Evolutionary conservation across 768 basidiomycete species (phyloP).

Genomic region (Amanita rubescens): DNA sequence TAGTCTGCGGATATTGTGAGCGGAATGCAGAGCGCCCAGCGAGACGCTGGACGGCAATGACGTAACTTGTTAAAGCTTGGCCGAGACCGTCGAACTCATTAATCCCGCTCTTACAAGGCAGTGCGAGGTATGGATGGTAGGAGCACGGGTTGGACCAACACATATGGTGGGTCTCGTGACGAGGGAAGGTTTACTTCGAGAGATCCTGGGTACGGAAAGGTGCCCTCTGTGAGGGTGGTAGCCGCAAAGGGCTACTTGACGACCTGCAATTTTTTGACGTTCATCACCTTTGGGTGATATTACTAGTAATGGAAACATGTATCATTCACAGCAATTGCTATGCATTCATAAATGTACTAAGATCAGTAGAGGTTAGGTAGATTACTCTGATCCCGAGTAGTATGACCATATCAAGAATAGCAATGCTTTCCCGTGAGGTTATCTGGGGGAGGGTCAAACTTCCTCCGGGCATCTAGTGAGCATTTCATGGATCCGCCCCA

Average conservation of each 20-base stretch:
- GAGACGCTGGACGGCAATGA: constrained; percentile 3
- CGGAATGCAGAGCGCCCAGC: constrained; percentile 2
- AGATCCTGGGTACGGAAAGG: background rate
- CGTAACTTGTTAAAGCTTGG: background rate
- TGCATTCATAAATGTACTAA: background rate
- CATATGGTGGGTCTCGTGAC: background rate
- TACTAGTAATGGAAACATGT: too few relatives aligned
- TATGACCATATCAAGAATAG: background rate
- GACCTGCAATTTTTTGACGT: constrained; percentile 4
- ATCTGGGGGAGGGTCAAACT: background rate
- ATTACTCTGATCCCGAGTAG: constrained; percentile 5
- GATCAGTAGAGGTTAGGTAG: background rate
- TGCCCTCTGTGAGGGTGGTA: constrained; percentile 1
- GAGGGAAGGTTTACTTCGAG: constrained; percentile 5
- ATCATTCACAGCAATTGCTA: background rate
- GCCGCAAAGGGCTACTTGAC: background rate
- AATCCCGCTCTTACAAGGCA: background rate
- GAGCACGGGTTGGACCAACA: constrained; percentile 8
- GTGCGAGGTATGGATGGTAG: background rate
- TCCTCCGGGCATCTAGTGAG: background rate
- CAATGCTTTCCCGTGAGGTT: background rate
- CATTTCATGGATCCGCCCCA: background rate
- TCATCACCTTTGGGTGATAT: constrained; percentile 2
- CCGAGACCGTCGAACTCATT: background rate
- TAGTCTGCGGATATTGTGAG: constrained; percentile 7